Evolutionary conservation across 805 yeast genomes (phyloP).

Genomic region (Metschnikowia borealis): DNA sequence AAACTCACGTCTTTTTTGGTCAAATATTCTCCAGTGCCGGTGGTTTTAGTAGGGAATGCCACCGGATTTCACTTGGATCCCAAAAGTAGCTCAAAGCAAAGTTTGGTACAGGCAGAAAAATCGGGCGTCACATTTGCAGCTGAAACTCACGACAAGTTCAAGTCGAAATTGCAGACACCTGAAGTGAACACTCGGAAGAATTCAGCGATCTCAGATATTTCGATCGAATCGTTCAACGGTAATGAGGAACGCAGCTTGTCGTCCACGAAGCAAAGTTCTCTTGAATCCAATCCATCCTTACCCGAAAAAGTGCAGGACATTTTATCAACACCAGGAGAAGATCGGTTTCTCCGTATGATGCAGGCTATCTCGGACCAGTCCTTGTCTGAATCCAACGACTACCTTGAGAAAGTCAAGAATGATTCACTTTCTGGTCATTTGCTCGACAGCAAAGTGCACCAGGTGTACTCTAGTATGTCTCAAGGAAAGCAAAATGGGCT

Average conservation of each 20-base stretch:
- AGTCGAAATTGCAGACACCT: slow-evolving; percentile 4
- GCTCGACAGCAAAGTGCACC: slow-evolving; percentile 31
- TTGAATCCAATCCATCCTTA: not conserved
- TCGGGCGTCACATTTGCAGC: slow-evolving; percentile 13
- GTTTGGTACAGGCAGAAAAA: not conserved
- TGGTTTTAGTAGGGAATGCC: slow-evolving; percentile 32
- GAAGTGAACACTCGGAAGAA: slow-evolving; percentile 9
- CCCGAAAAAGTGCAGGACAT: slow-evolving; percentile 7
- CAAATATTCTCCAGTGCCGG: slow-evolving; percentile 39
- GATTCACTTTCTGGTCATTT: slow-evolving; percentile 12
- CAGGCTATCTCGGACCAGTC: slow-evolving; percentile 25
- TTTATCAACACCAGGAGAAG: slow-evolving; percentile 1
- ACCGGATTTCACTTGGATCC: slow-evolving; percentile 15
- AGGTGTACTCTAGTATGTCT: slow-evolving; percentile 25
- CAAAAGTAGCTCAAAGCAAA: not conserved
- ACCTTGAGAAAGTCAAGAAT: slow-evolving; percentile 19
- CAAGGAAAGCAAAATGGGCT: slow-evolving; percentile 9
- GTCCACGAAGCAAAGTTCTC: slow-evolving; percentile 3
- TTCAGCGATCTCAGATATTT: slow-evolving; percentile 12
- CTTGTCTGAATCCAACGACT: slow-evolving; percentile 24
- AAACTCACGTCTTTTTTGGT: slow-evolving; percentile 36
- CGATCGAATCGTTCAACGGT: slow-evolving; percentile 18
- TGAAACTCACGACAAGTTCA: not conserved
- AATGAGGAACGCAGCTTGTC: slow-evolving; percentile 5
- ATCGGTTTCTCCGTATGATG: slow-evolving; percentile 23